phyloP scores from a whole-genome alignment of 257 asterid species.

The Buddleja alternifolia region DNA sequence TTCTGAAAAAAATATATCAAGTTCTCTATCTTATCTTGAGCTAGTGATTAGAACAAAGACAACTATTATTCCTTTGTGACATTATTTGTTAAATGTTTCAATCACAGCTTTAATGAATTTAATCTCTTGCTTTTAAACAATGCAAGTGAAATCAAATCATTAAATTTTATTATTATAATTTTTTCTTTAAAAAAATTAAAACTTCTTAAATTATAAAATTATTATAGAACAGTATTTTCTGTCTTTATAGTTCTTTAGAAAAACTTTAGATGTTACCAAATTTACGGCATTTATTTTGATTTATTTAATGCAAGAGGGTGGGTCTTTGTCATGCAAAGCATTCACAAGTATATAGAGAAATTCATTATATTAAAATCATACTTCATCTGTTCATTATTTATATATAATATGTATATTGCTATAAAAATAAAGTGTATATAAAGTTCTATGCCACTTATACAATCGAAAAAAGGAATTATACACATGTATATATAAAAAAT shows the following conservation, averaged over 20 bases:
- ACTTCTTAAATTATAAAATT: background rate
- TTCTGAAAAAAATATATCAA: constrained; percentile 25
- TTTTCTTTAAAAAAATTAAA: background rate
- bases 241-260: background rate
- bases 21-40: constrained; percentile 45
- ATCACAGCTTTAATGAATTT: background rate
- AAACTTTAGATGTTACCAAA: background rate
- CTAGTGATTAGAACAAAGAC: constrained; percentile 33
- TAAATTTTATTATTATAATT: background rate
- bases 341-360: constrained; percentile 17
- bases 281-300: background rate
- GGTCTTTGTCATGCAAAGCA: background rate
- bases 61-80: constrained; percentile 28
- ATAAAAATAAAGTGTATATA: too few species aligned
- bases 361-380: too few species aligned
- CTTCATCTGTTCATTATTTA: too few species aligned
- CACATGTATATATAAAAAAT: too few species aligned
- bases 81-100: constrained; percentile 23
- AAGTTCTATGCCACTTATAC: too few species aligned
- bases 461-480: too few species aligned
- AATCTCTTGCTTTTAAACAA: background rate
- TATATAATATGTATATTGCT: too few species aligned
- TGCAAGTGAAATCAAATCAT: background rate
- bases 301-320: background rate
- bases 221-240: background rate